Evolutionary conservation across 352 stramenopile species (phyloP), one percentile per base, ranked within the genome.

Genomic region (Phytophthora pistaciae): DNA sequence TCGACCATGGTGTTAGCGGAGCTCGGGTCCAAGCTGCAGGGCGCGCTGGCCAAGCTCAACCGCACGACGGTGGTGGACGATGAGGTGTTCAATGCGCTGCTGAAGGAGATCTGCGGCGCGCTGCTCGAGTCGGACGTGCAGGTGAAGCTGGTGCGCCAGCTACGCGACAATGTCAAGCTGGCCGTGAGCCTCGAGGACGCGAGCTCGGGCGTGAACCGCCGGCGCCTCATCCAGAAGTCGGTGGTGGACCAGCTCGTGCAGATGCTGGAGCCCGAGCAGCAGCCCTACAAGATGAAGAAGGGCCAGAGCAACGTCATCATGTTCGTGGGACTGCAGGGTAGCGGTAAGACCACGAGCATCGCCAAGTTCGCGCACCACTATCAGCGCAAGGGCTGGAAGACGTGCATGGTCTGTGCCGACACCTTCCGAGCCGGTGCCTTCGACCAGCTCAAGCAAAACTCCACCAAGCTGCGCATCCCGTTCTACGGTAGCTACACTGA

Each of bases 391-490:
- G 97, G 94, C 16, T 99, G 94, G 96, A 99, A 99, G 84, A 99
- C 95, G 40, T 98, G 91, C 72, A 99, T 99, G 98, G 98, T 99
- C 5, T 99, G 98, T 80, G 98, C 97, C 16, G 98, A 99, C 90
- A 99, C 98, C 31, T 99, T 99, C 81, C 91, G 97, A 46, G 98
- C 98, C 6, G 98, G 98, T 63, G 98, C 98, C 3, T 99, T 99
- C 73, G 98, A 99, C 84, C 98, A 99, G 78, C 84, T 99, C 20
- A 99, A 99, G 82, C 98, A 99, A 84, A 99, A 99, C 88, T 98
- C 98, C 29, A 99, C 97, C 29, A 99, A 99, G 84, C 81, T 99
- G 65, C 90, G 94, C 20, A 96, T 99, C 59, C 98, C 98, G 13
- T 99, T 99, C 78, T 99, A 99, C 79, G 98, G 98, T 27, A 97